phyloP scores from a whole-genome alignment of 2,329 filamentous ascomycete species.

The Colletotrichum camelliae region DNA sequence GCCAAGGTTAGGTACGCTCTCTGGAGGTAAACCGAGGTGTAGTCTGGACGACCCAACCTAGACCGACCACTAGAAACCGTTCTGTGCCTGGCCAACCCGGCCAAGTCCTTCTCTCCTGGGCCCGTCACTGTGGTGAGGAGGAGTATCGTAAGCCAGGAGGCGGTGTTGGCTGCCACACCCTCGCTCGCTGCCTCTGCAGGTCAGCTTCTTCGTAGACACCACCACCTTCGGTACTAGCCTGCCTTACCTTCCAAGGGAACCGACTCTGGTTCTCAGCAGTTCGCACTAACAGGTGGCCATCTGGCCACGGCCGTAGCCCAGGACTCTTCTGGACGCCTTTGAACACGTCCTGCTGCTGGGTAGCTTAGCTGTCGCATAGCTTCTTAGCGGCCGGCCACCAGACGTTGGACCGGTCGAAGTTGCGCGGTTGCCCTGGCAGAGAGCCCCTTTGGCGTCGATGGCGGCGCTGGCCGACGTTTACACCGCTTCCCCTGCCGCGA shows the following conservation, averaged over 20 bases:
- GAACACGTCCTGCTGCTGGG: neutral
- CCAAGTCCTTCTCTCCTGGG: neutral
- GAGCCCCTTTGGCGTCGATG: neutral
- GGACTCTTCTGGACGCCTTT: neutral
- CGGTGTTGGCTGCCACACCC: slow-evolving; percentile 12
- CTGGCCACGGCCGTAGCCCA: slow-evolving; percentile 3
- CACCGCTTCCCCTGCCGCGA: neutral
- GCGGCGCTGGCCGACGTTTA: slow-evolving; percentile 4
- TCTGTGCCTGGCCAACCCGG: slow-evolving; percentile 9
- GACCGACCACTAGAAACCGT: neutral
- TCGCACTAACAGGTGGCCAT: slow-evolving; percentile 9
- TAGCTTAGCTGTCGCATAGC: neutral
- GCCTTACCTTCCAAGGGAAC: neutral
- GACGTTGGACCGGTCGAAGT: neutral
- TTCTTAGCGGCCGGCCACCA: neutral
- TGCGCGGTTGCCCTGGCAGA: neutral
- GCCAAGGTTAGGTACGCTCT: neutral
- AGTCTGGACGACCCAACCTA: neutral
- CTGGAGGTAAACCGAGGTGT: neutral
- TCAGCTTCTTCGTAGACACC: neutral
- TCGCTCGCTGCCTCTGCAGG: neutral
- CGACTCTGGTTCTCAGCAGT: slow-evolving; percentile 5
- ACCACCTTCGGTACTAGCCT: neutral
- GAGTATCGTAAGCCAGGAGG: neutral
- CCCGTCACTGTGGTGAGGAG: neutral